A percentile compares a stretch with the other conserved stretches of the same genome.
Evolutionary conservation across 2,329 filamentous ascomycete genomes (phyloP).

Genomic region (Sporothrix inflata): DNA sequence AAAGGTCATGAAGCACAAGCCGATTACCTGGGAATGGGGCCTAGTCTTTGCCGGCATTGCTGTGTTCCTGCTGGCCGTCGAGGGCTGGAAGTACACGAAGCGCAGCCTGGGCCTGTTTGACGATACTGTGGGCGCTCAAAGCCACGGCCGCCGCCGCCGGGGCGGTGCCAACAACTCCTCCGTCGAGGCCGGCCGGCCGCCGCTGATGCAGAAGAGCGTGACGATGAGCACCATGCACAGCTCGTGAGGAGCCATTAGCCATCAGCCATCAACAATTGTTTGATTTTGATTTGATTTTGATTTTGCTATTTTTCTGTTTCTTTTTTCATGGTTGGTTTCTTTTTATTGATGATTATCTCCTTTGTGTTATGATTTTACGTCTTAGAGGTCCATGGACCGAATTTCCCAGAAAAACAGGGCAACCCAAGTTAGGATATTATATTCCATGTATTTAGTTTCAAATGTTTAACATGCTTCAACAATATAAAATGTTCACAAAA

Average conservation of each 20-base stretch:
- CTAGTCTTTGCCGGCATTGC: constrained; percentile 66
- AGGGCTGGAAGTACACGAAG: constrained; percentile 74
- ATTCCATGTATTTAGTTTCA: not conserved
- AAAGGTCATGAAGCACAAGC: constrained; percentile 71
- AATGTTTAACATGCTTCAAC: not conserved
- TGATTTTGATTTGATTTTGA: not conserved
- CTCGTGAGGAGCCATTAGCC: not conserved
- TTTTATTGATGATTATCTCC: not conserved
- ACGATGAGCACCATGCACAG: constrained; percentile 28
- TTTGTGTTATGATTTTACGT: constrained; percentile 8
- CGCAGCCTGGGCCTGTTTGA: constrained; percentile 57
- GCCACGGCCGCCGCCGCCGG: not conserved
- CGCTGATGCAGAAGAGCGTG: constrained; percentile 24
- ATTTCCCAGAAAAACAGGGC: not conserved
- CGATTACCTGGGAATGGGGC: constrained; percentile 76
- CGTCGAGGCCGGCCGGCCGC: constrained; percentile 13
- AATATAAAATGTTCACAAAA: not conserved
- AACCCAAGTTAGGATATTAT: not conserved
- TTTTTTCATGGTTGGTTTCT: not conserved
- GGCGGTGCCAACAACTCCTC: not conserved
- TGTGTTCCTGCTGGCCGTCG: constrained; percentile 68
- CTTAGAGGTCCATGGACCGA: constrained; percentile 11
- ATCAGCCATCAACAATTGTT: not conserved
- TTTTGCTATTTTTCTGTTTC: not conserved
- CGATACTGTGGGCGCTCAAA: constrained; percentile 39